A percentile compares a stretch with the other conserved stretches of the same genome.
Conservation (phyloP, 1,139 yeast genomes). For the Zygosaccharomyces sapae region DNA sequence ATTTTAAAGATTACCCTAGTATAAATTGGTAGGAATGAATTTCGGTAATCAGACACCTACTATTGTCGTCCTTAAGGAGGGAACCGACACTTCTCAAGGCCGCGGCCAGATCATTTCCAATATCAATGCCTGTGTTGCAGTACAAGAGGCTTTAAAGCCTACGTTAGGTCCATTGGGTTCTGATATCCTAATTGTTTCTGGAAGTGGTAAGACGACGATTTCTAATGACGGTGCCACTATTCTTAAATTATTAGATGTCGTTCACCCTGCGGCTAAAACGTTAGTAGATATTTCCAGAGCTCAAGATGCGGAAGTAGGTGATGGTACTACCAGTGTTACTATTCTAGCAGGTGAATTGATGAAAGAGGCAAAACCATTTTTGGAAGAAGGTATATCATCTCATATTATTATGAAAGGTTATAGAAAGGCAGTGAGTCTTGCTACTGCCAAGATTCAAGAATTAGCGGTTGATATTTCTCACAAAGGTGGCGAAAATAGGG, state of each 20-base stretch:
- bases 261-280: conserved; percentile 96
- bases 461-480: conserved; percentile 65
- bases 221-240: conserved; percentile 99
- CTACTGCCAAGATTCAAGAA: conserved; percentile 68
- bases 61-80: conserved; percentile 93
- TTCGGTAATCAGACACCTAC: conserved; percentile 94
- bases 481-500: conserved; percentile 45
- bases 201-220: conserved; percentile 83
- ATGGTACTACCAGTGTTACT: conserved; percentile 98
- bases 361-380: conserved; percentile 82
- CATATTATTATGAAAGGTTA: conserved; percentile 85
- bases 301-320: conserved; percentile 99
- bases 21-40: conserved; percentile 50
- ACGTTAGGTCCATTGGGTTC: conserved; percentile 97
- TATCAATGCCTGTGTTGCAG: conserved; percentile 94
- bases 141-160: conserved; percentile 91
- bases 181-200: conserved; percentile 81
- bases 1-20: neutral
- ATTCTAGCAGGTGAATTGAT: conserved; percentile 90
- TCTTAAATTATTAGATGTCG: conserved; percentile 84
- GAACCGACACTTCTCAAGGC: conserved; percentile 96
- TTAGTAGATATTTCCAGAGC: conserved; percentile 92
- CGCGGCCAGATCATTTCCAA: conserved; percentile 91
- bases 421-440: conserved; percentile 74
- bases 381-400: conserved; percentile 93